A percentile compares a stretch with the other conserved stretches of the same genome.
Evolutionary conservation across 129 eudicot genomes (phyloP).

Genomic region (Helianthus annuus): DNA sequence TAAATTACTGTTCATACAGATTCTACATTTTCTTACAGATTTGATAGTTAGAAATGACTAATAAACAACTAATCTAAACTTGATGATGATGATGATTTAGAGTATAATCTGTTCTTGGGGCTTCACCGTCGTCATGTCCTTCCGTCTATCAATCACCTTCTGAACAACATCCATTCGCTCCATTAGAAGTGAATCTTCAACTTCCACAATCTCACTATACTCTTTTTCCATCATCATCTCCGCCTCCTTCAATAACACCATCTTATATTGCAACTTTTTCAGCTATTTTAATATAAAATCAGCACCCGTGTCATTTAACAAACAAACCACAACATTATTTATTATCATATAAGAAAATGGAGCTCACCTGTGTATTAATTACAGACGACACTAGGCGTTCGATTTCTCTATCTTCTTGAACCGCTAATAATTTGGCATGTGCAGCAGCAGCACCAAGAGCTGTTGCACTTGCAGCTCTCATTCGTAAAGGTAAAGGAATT

Average conservation of each 20-base stretch:
- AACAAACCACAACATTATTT: not conserved
- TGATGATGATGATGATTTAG: conserved; percentile 15
- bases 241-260: conserved; percentile 59
- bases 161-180: conserved; percentile 53
- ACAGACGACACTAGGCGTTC: conserved; percentile 67
- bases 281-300: conserved; percentile 34
- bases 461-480: conserved; percentile 87
- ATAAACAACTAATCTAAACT: conserved; percentile 21
- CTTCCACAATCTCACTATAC: conserved; percentile 41
- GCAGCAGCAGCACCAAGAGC: conserved; percentile 98
- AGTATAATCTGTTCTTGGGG: conserved; percentile 35
- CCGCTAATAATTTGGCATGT: conserved; percentile 81
- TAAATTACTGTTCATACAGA: conserved; percentile 28
- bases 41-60: not conserved
- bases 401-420: conserved; percentile 80
- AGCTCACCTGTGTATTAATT: conserved; percentile 71
- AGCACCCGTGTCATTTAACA: conserved; percentile 8
- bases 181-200: conserved; percentile 57
- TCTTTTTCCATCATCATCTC: conserved; percentile 77
- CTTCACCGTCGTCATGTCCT: conserved; percentile 38
- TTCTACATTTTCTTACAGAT: conserved; percentile 33
- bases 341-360: not conserved
- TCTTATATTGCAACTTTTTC: conserved; percentile 71
- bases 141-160: conserved; percentile 48
- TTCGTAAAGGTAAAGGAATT: conserved; percentile 65